These are phyloP conservation scores for Gastrolobium bilobum DNA, from an alignment of 306 rosid species.

Conservation along the genomic window DNA sequence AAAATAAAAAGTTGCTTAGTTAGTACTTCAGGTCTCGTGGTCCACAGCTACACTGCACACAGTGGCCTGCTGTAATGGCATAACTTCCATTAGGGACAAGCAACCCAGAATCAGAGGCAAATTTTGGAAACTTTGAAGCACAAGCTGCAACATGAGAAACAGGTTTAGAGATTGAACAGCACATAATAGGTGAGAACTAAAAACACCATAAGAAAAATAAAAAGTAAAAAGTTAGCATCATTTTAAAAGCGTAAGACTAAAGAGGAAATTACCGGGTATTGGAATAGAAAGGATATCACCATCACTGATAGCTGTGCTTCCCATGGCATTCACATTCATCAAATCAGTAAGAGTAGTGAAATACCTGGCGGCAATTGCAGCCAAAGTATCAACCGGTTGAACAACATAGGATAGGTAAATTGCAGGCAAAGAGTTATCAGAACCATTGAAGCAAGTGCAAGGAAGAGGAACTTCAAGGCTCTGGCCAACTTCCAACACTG, in stretches of 20 bases:
- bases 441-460: slow-evolving; percentile 96
- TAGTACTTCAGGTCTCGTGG: slow-evolving; percentile 80
- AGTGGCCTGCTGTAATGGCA: slow-evolving; percentile 92
- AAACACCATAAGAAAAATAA: background rate
- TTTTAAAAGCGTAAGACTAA: background rate
- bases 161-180: slow-evolving; percentile 31
- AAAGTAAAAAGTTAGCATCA: background rate
- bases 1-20: slow-evolving; percentile 43
- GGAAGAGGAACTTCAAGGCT: slow-evolving; percentile 88
- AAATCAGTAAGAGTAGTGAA: slow-evolving; percentile 89
- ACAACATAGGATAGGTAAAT: slow-evolving; percentile 93
- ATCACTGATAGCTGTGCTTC: slow-evolving; percentile 68
- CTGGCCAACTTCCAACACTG: slow-evolving; percentile 87
- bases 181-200: background rate
- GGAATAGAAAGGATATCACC: slow-evolving; percentile 93
- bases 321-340: slow-evolving; percentile 99
- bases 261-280: slow-evolving; percentile 68
- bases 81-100: slow-evolving; percentile 98
- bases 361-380: slow-evolving; percentile 78
- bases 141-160: slow-evolving; percentile 70
- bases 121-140: slow-evolving; percentile 79
- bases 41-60: slow-evolving; percentile 98
- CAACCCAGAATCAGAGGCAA: slow-evolving; percentile 78
- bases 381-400: slow-evolving; percentile 67
- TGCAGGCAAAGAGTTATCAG: slow-evolving; percentile 90